Conservation (phyloP, 1,284 basidiomycete species). For the Tilletia walkeri region DNA sequence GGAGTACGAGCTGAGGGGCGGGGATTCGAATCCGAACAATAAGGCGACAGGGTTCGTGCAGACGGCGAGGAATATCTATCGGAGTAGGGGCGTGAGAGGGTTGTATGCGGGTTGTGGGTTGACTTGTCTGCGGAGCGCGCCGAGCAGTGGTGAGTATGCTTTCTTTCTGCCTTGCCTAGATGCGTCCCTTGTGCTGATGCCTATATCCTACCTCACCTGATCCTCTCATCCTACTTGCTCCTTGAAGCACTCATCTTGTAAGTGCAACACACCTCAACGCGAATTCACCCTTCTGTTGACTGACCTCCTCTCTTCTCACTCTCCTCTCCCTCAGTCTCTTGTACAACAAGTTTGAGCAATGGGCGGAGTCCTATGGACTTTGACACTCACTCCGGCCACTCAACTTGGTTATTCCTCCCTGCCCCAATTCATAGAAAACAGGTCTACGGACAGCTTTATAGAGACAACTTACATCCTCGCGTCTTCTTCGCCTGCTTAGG, state of each 20-base stretch:
- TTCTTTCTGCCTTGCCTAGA: not conserved
- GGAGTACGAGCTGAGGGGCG: constrained; percentile 72
- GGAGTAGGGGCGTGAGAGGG: constrained; percentile 73
- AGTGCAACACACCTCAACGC: not conserved
- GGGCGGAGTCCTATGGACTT: constrained; percentile 36
- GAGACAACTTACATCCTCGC: too few relatives aligned
- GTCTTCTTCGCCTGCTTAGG: too few relatives aligned
- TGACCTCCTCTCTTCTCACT: not conserved
- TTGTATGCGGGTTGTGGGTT: constrained; percentile 92
- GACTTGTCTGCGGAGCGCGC: constrained; percentile 80
- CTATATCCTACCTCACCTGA: not conserved
- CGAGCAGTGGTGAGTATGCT: constrained; percentile 55
- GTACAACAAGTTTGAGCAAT: constrained; percentile 49
- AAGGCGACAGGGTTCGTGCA: constrained; percentile 62
- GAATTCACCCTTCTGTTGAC: too few relatives aligned
- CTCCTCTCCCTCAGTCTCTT: constrained; percentile 24
- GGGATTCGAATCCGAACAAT: constrained; percentile 13
- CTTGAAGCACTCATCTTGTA: constrained; percentile 12
- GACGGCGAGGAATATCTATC: constrained; percentile 74
- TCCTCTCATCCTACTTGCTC: not conserved
- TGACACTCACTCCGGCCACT: constrained; percentile 12
- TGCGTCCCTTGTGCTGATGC: not conserved
- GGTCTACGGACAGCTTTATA: too few relatives aligned
- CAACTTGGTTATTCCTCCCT: too few relatives aligned
- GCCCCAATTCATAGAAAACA: too few relatives aligned